phyloP scores from a whole-genome alignment of 352 stramenopile species.

The Globisporangium acanthophoron region DNA sequence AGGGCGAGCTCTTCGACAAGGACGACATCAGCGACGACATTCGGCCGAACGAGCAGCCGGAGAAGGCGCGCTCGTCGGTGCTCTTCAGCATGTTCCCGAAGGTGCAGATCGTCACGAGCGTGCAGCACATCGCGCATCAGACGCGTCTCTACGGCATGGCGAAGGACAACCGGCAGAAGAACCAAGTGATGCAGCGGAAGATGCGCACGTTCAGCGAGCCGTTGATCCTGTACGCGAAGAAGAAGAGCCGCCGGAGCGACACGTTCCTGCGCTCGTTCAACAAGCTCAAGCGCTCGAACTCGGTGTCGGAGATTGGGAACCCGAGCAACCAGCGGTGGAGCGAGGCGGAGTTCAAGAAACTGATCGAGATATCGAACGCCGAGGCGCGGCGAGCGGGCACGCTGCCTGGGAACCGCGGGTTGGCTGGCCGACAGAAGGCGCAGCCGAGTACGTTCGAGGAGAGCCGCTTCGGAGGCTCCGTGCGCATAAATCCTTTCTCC shows the following conservation, averaged over 20 bases:
- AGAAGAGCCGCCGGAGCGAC: constrained; percentile 26
- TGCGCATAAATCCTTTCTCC: constrained; percentile 45
- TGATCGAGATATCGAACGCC: constrained; percentile 61
- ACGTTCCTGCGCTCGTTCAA: constrained; percentile 22
- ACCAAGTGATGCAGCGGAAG: constrained; percentile 21
- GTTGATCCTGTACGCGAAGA: constrained; percentile 32
- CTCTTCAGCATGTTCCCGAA: constrained; percentile 85
- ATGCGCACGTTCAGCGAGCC: constrained; percentile 54
- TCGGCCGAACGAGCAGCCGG: constrained; percentile 39
- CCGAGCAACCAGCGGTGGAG: constrained; percentile 71
- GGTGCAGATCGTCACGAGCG: constrained; percentile 76
- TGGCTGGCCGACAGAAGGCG: constrained; percentile 42
- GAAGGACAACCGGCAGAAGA: constrained; percentile 34
- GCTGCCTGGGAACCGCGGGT: constrained; percentile 20
- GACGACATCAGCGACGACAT: constrained; percentile 77
- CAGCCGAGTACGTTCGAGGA: constrained; percentile 56
- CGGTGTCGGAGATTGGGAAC: constrained; percentile 53
- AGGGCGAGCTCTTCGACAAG: constrained; percentile 66
- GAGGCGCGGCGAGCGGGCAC: constrained; percentile 38
- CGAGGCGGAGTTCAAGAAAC: constrained; percentile 62
- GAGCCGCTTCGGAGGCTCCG: constrained; percentile 44
- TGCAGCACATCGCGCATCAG: constrained; percentile 72
- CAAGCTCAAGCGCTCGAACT: constrained; percentile 71
- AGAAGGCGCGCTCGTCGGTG: constrained; percentile 43
- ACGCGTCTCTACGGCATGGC: constrained; percentile 46